Evolutionary conservation across 1,284 basidiomycete species (phyloP), one percentile per base, ranked within the genome.

Genomic region (Macrocystidia cucumis): DNA sequence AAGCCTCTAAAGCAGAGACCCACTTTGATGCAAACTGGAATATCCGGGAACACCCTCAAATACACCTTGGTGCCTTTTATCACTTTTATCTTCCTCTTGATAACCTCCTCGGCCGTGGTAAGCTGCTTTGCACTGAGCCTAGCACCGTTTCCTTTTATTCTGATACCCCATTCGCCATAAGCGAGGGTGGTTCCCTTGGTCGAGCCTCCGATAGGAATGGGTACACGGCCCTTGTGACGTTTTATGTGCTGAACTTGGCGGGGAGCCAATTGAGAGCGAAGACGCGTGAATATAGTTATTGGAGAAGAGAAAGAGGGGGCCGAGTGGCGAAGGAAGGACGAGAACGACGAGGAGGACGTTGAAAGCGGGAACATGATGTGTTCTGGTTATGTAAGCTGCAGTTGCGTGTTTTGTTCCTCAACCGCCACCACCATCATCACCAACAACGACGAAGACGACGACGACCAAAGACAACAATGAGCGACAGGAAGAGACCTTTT

Each of bases 11-110:
- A 28, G 3, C 19, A 11, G 7, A 14, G 2, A 3, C 66, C 34
- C 42, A 86, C 88, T 78, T 98, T 98, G 39, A 98, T 84, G 65
- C 93, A 97, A 39, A 98, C 91, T 2, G 95, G 92, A 38, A 97
- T 81, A 63, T 98, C 91, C 3, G 95, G 95, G 64, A 98, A 98
- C 17, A 98, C 84, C 17, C 93, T 73, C 59, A 97, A 56, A 58
- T 78, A 92, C 21, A 92, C 77, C 62, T 95, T 86, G 21, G 80
- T 75, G 3, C 93, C 93, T 56, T 97, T 97, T 40, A 98, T 71
- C 8, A 80, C 62, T 62, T 96, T 98, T 42, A 98, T 72, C 56
- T 92, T 93, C 48, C 90, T 74, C 69, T 89, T 86, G 41, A 98
- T 78, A 25, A 91, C 85, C 33, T 90, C 89, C 60, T 92, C 84